These are phyloP conservation scores for Boletellus ananas DNA, from an alignment of 768 basidiomycete species.

Conservation along the genomic window DNA sequence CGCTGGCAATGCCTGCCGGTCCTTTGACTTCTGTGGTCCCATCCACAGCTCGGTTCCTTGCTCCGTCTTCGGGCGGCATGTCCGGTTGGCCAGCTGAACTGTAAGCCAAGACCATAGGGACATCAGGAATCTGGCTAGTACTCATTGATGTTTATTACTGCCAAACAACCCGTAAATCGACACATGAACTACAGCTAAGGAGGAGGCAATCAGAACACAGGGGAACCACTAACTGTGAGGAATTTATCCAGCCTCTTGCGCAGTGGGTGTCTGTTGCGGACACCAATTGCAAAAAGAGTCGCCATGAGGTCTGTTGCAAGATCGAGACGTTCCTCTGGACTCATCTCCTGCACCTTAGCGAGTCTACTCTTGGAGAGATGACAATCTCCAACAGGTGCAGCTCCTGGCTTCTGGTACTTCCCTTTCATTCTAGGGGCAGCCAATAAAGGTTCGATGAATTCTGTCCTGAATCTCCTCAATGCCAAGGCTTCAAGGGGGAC, in stretches of 20 bases:
- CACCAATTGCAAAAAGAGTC: conserved; percentile 49
- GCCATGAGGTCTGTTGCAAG: conserved; percentile 50
- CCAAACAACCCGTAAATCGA: conserved; percentile 4
- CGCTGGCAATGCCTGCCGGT: too few relatives aligned
- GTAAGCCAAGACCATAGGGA: conserved; percentile 19
- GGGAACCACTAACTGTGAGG: conserved; percentile 15
- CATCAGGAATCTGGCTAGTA: neutral
- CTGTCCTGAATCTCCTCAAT: conserved; percentile 66
- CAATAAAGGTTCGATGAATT: conserved; percentile 67
- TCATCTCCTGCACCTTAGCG: conserved; percentile 48
- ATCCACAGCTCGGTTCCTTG: too few relatives aligned
- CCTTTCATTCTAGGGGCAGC: conserved; percentile 61
- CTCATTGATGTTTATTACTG: neutral
- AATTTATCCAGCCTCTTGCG: conserved; percentile 67
- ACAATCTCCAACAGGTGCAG: conserved; percentile 39
- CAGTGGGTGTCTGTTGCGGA: conserved; percentile 62
- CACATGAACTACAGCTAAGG: neutral
- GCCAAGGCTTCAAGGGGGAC: conserved; percentile 63
- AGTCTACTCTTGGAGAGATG: conserved; percentile 58
- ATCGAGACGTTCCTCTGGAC: conserved; percentile 42
- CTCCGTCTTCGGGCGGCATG: too few relatives aligned
- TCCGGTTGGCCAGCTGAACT: too few relatives aligned
- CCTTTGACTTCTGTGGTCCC: too few relatives aligned
- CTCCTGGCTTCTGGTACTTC: conserved; percentile 46
- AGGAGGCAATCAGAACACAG: neutral